Evolutionary conservation across 495 filamentous ascomycete species (phyloP).

Genomic region (Patellaria atrata): DNA sequence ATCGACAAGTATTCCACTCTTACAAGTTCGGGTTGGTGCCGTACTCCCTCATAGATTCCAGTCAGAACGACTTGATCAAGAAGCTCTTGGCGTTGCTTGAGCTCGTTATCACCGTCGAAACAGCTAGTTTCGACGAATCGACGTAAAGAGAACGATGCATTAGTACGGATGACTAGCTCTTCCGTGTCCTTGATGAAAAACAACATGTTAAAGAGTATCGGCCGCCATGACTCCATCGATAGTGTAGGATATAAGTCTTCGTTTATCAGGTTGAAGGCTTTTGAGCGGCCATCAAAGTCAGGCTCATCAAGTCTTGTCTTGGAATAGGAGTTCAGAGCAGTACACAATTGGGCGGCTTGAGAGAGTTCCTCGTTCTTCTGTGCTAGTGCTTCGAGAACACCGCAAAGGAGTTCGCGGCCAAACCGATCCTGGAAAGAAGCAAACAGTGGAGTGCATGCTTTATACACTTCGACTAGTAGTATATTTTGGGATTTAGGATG

Average conservation of each 20-base stretch:
- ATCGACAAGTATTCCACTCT: constrained; percentile 65
- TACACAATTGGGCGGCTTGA: constrained; percentile 56
- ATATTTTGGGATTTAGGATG: constrained; percentile 38
- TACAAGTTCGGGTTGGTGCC: constrained; percentile 67
- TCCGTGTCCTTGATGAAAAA: constrained; percentile 78
- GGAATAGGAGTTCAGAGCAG: constrained; percentile 65
- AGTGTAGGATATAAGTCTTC: constrained; percentile 37
- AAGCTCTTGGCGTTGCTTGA: constrained; percentile 35
- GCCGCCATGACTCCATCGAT: constrained; percentile 69
- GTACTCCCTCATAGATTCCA: constrained; percentile 56
- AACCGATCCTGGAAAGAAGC: constrained; percentile 70
- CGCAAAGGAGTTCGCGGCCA: constrained; percentile 55
- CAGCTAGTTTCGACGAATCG: constrained; percentile 56
- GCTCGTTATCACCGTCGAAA: constrained; percentile 24
- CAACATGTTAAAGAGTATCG: constrained; percentile 80
- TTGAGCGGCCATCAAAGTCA: constrained; percentile 67
- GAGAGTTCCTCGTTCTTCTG: constrained; percentile 41
- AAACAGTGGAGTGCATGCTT: constrained; percentile 59
- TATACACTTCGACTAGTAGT: constrained; percentile 43
- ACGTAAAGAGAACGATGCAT: constrained; percentile 65
- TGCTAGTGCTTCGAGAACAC: constrained; percentile 56
- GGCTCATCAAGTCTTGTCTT: constrained; percentile 57
- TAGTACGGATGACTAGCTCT: constrained; percentile 74
- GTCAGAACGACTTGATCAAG: constrained; percentile 53
- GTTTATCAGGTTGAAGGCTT: constrained; percentile 63